A percentile compares a stretch with the other conserved stretches of the same genome.
These are phyloP conservation scores for Pyricularia sp. DNA, from an alignment of 2,329 filamentous ascomycete genomes.

Conservation along the genomic window DNA sequence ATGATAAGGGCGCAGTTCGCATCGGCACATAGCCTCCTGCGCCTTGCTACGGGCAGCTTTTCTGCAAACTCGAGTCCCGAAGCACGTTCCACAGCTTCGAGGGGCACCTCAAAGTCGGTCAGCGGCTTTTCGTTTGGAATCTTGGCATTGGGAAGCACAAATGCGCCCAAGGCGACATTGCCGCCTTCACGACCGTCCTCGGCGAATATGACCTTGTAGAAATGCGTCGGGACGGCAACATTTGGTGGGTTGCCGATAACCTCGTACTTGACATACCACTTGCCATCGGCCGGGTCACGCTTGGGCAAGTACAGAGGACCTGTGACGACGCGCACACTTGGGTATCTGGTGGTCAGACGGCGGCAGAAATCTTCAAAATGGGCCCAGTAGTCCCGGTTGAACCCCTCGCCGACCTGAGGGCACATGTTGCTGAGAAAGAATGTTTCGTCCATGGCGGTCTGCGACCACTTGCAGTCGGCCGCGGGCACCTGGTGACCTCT, in stretches of 20 bases:
- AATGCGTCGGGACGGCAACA: slow-evolving; percentile 93
- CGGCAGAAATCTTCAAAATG: slow-evolving; percentile 98
- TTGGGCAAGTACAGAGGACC: slow-evolving; percentile 88
- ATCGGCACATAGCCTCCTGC: slow-evolving; percentile 74
- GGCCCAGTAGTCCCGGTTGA: slow-evolving; percentile 98
- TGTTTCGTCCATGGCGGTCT: slow-evolving; percentile 87
- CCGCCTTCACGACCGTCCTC: slow-evolving; percentile 62
- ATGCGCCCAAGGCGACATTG: slow-evolving; percentile 80
- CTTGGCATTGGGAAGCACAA: slow-evolving; percentile 82
- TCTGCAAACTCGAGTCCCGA: slow-evolving; percentile 83
- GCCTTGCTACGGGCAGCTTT: slow-evolving; percentile 59
- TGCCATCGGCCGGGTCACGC: slow-evolving; percentile 67
- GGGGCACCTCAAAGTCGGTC: slow-evolving; percentile 82
- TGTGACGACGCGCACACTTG: slow-evolving; percentile 80
- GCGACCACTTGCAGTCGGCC: slow-evolving; percentile 91
- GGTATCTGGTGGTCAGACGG: slow-evolving; percentile 65
- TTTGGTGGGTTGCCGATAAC: slow-evolving; percentile 89
- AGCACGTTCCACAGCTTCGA: slow-evolving; percentile 85
- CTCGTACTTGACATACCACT: slow-evolving; percentile 93
- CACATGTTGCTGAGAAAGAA: slow-evolving; percentile 96
- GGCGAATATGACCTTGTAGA: slow-evolving; percentile 97
- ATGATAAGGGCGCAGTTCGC: slow-evolving; percentile 73
- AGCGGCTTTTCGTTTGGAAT: slow-evolving; percentile 84
- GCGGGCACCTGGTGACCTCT: slow-evolving; percentile 94
- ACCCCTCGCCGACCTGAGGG: slow-evolving; percentile 93